phyloP scores from a whole-genome alignment of 768 basidiomycete genomes.

The Asterophora lycoperdoides region DNA sequence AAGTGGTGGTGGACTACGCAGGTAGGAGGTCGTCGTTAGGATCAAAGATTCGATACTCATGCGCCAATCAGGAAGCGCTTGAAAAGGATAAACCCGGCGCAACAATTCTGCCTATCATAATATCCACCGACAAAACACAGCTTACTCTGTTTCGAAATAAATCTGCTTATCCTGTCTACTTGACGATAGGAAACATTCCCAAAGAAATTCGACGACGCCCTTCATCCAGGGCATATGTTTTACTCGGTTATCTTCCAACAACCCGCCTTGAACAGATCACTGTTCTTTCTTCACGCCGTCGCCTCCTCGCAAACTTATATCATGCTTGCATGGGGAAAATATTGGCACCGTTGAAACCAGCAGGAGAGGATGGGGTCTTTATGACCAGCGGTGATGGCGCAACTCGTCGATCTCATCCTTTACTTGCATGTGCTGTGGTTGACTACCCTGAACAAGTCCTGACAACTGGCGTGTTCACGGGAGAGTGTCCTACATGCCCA shows the following conservation, averaged over 20 bases:
- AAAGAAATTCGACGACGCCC: slow-evolving; percentile 36
- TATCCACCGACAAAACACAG: slow-evolving; percentile 44
- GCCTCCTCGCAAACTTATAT: slow-evolving; percentile 26
- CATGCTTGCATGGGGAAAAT: slow-evolving; percentile 31
- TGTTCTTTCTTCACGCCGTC: slow-evolving; percentile 20
- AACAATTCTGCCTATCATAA: slow-evolving; percentile 38
- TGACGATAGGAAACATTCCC: slow-evolving; percentile 44
- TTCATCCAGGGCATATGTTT: slow-evolving; percentile 22
- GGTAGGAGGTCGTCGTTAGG: slow-evolving; percentile 23
- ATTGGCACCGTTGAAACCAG: slow-evolving; percentile 23
- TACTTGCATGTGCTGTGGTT: slow-evolving; percentile 31
- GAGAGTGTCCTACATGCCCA: slow-evolving; percentile 13
- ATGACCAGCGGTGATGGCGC: slow-evolving; percentile 32
- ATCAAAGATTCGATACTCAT: not conserved
- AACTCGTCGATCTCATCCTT: slow-evolving; percentile 26
- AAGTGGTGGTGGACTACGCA: slow-evolving; percentile 51
- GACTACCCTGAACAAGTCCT: slow-evolving; percentile 46
- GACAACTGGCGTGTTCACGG: slow-evolving; percentile 21
- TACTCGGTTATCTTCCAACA: not conserved
- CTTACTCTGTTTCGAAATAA: slow-evolving; percentile 38
- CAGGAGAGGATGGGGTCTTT: slow-evolving; percentile 20
- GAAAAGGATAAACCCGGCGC: slow-evolving; percentile 18
- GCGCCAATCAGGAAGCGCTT: not conserved
- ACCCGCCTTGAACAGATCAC: slow-evolving; percentile 19
- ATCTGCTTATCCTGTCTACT: slow-evolving; percentile 42